Evolutionary conservation across 75 land plant species (phyloP).

Genomic region (Pinus taeda): DNA sequence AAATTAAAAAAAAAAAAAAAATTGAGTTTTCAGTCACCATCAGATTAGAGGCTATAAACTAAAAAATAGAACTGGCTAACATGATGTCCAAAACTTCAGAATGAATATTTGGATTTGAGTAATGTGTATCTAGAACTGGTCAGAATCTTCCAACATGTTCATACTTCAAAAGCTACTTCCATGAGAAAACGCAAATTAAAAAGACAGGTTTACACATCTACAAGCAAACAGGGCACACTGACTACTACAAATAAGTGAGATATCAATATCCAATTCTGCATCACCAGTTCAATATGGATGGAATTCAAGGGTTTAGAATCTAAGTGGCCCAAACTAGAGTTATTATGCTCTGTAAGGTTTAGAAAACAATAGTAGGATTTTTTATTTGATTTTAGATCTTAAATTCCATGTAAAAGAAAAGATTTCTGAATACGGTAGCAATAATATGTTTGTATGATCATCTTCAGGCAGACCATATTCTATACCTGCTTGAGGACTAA

Average conservation of each 20-base stretch:
- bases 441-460: neutral
- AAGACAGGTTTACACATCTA: neutral
- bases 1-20: neutral
- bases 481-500: neutral
- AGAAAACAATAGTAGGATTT: neutral
- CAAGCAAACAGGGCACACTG: neutral
- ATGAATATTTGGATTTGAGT: neutral
- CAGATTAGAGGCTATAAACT: neutral
- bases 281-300: neutral
- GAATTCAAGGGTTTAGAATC: neutral
- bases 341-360: neutral
- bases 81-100: neutral
- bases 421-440: neutral
- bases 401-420: slow-evolving; percentile 1
- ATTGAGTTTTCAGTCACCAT: neutral
- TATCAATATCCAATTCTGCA: neutral
- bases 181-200: neutral
- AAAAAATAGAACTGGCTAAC: too few species aligned
- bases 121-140: neutral
- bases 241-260: neutral
- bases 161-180: neutral
- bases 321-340: neutral
- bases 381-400: neutral
- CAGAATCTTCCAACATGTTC: neutral
- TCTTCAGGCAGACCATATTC: neutral